Conservation (phyloP, 2,329 filamentous ascomycete species). For the Fusarium veterinarium region DNA sequence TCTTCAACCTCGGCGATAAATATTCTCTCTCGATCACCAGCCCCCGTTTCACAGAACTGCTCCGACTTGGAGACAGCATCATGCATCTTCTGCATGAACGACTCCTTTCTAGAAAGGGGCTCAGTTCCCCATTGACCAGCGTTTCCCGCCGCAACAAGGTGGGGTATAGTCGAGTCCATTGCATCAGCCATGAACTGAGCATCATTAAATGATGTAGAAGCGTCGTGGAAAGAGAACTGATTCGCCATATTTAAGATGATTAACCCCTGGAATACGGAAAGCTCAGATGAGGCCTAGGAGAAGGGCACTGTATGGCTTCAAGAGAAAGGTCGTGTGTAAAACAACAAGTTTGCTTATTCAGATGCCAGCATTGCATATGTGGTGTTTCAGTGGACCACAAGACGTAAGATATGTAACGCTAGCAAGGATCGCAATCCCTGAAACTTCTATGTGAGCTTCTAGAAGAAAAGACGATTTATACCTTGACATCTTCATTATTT, state of each 20-base stretch:
- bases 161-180: conserved; percentile 47
- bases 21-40: conserved; percentile 40
- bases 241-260: conserved; percentile 27
- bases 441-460: conserved; percentile 24
- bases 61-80: conserved; percentile 41
- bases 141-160: conserved; percentile 44
- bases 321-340: not conserved
- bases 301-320: not conserved
- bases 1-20: conserved; percentile 46
- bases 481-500: not conserved
- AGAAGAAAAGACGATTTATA: conserved; percentile 1
- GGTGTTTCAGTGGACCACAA: conserved; percentile 3
- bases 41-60: conserved; percentile 37
- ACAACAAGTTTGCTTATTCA: conserved; percentile 16
- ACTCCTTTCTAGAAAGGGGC: conserved; percentile 41
- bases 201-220: conserved; percentile 37
- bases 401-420: conserved; percentile 17
- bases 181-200: conserved; percentile 46
- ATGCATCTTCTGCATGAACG: conserved; percentile 35
- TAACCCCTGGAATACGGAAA: not conserved
- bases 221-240: conserved; percentile 43
- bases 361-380: conserved; percentile 3
- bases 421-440: conserved; percentile 39
- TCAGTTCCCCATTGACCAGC: conserved; percentile 45
- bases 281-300: not conserved